Evolutionary conservation across 108 stramenopile species (phyloP), one percentile per base, ranked within the genome.

Genomic region (Mediolabrus comicus): DNA sequence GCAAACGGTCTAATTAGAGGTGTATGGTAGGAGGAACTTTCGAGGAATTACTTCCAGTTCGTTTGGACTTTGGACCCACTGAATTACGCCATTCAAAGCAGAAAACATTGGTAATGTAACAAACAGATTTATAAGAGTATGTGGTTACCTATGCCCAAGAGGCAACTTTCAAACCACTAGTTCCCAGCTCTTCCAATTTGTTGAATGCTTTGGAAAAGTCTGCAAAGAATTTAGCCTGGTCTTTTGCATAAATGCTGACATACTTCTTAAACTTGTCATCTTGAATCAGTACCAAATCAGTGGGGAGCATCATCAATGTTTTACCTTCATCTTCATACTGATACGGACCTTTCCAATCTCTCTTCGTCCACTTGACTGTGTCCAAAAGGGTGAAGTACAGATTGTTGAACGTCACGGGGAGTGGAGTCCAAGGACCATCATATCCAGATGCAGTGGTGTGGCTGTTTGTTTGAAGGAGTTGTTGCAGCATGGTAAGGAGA

Each of bases 291-390:
- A 84, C 89, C 39, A 91, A 68, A 70, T 96, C 89, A 1, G 82
- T 73, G n/a, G 87, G 88, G 11, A 93, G 58, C 87, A 92, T 89
- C 93, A 96, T 96, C 53, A 94, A 79, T n/a, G 25, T 58, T 6
- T 53, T 74, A n/a, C 59, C 67, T 27, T 39, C 86, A 57, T 87
- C 83, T 28, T 85, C 85, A 64, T 91, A 96, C 81, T 96, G 93
- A 31, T 67, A 76, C 0, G 89, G 87, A 13, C 88, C 90, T 31
- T 43, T 62, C 86, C 88, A 87, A 32, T 87, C 83, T 53, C 72
- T 65, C 16, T 70, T 53, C 17, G 73, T 81, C 93, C 92, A 95
- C 16, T 88, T 62, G 35, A 86, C 29, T 22, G 63, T 53, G 24
- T 62, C 74, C 31, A 96, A 53, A 0, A 90, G 62, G 11, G 79